Base-by-base conservation (phyloP, 2,329 filamentous ascomycete species). In the Bipolaris cookei region DNA sequence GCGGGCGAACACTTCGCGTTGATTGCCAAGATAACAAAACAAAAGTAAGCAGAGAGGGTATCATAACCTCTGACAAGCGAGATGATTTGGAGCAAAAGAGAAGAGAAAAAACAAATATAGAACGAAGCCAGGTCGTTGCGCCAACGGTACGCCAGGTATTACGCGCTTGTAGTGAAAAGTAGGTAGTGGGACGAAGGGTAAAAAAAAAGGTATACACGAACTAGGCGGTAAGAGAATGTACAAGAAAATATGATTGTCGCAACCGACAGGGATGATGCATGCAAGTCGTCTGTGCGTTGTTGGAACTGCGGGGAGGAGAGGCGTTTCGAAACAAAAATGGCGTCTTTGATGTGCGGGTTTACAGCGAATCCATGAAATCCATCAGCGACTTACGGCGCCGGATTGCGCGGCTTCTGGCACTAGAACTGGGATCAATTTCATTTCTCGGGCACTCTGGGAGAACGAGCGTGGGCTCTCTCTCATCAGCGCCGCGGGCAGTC, bases 311-410 rank as follows among this genome's bases (percentile, higher is more conserved):
- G 23, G 44, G 41, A 37, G 44, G 41, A 37, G 48, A 25, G 41
- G 43, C 23, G 54, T 51, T 59, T 63, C 54, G 64, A 65, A 69
- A 68, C 61, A 52, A 58, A 62, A 13, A 28, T 18, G 48, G 41
- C 38, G 51, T 56, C 21, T 49, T 23, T 42, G 16, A 52, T 51
- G 60, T 45, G 20, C 25, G 25, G 8, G 28, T 39, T 43, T 61
- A 61, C 18, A 69, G 51, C 45, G 64, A 64, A 46, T 60, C 56
- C 43, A 75, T 66, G 47, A 76, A 64, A 49, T 74, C 73, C 71
- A 77, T 74, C 23, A 76, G 58, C 35, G 73, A 76, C 59, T 74
- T 76, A 42, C 75, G 66, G 66, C 76, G 76, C 39, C 67, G 69
- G 30, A 77, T 38, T 35, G 63, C 64, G 38, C 68, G 66, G 42